A percentile compares a stretch with the other conserved stretches of the same genome.
Conservation (phyloP, 192 early-diverging fungal genomes). For the Piromyces sp. region DNA sequence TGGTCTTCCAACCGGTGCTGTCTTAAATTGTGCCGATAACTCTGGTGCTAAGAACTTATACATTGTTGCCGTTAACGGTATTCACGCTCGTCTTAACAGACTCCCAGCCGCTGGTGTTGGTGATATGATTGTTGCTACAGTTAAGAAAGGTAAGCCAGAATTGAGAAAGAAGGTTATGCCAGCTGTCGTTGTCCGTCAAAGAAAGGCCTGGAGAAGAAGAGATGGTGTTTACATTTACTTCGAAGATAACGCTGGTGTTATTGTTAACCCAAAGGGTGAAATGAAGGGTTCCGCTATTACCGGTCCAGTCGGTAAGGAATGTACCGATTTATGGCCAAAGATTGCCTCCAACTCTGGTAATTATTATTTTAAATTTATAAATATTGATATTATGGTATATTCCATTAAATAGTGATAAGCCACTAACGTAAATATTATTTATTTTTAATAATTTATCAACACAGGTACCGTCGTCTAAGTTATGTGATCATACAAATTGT, state of each 20-base stretch:
- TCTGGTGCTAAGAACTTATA: slow-evolving; percentile 99
- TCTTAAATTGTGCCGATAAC: slow-evolving; percentile 99
- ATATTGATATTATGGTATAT: not conserved
- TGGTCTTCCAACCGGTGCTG: slow-evolving; percentile 86
- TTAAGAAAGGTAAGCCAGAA: slow-evolving; percentile 99
- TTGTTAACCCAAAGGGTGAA: slow-evolving; percentile 98
- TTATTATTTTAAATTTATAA: not conserved
- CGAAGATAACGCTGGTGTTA: slow-evolving; percentile 99
- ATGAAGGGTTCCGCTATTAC: slow-evolving; percentile 99
- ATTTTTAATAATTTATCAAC: no score
- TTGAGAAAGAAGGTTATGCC: slow-evolving; percentile 99
- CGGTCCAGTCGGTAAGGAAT: slow-evolving; percentile 99
- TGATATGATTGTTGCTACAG: slow-evolving; percentile 98
- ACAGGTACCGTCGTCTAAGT: not conserved
- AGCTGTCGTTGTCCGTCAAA: slow-evolving; percentile 96
- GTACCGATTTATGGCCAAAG: slow-evolving; percentile 99
- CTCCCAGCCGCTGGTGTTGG: slow-evolving; percentile 94
- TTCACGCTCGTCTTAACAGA: slow-evolving; percentile 90
- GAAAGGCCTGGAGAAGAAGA: slow-evolving; percentile 96
- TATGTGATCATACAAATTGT: not conserved
- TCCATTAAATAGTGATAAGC: no score
- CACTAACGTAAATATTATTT: no score
- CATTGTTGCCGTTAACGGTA: slow-evolving; percentile 92
- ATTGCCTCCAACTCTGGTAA: slow-evolving; percentile 68
- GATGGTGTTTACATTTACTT: slow-evolving; percentile 99